Evolutionary conservation across 2,329 filamentous ascomycete genomes (phyloP).

Genomic region (Fusarium euwallaceae): DNA sequence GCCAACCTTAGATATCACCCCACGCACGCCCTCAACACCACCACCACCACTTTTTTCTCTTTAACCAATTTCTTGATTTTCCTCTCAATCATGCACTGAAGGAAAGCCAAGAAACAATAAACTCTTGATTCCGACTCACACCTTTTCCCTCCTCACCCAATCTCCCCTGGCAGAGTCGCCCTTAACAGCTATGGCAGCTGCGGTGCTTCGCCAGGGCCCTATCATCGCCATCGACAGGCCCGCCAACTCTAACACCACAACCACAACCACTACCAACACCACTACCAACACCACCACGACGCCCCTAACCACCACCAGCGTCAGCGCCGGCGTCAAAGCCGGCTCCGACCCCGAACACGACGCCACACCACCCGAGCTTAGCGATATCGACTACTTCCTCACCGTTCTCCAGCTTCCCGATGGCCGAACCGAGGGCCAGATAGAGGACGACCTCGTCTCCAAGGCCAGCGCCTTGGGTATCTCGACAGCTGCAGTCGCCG

Average conservation of each 20-base stretch:
- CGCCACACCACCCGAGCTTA: conserved; percentile 54
- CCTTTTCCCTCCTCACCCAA: conserved; percentile 23
- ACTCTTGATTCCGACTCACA: conserved; percentile 13
- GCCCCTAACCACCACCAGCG: conserved; percentile 30
- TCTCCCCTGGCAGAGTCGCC: conserved; percentile 25
- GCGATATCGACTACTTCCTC: conserved; percentile 55
- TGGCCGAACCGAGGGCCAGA: conserved; percentile 54
- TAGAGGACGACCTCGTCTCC: conserved; percentile 54
- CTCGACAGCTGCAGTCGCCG: conserved; percentile 44
- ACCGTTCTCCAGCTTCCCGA: conserved; percentile 55
- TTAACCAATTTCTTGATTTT: conserved; percentile 4
- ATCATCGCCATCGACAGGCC: conserved; percentile 36
- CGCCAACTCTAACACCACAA: conserved; percentile 7
- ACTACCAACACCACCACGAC: conserved; percentile 33
- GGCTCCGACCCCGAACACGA: conserved; percentile 25
- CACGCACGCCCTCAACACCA: conserved; percentile 23
- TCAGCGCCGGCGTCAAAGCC: conserved; percentile 28
- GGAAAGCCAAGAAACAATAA: conserved; percentile 9
- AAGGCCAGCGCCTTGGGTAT: conserved; percentile 55
- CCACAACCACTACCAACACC: neutral
- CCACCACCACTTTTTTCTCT: conserved; percentile 6
- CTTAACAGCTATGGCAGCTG: conserved; percentile 31
- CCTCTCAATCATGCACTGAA: conserved; percentile 41
- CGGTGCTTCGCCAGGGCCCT: conserved; percentile 34
- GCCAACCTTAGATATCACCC: conserved; percentile 21